Conservation (phyloP, 106 monocot species). For the Cymbidium sinense region DNA sequence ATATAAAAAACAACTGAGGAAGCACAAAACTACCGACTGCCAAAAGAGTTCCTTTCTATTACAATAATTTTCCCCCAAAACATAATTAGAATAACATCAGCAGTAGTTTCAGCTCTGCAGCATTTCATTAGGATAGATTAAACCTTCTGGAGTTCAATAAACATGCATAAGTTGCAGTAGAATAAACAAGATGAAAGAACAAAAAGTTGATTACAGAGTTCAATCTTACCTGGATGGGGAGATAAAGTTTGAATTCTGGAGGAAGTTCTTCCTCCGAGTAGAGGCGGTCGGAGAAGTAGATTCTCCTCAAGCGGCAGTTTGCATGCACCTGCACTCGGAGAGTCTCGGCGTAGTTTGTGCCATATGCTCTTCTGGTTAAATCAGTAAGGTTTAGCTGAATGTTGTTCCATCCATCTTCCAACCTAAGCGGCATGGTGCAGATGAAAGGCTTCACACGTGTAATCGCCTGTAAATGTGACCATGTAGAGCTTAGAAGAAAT, state of each 20-base stretch:
- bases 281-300: constrained; percentile 90
- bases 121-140: neutral
- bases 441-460: constrained; percentile 96
- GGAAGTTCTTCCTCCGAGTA: constrained; percentile 98
- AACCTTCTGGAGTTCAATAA: constrained; percentile 8
- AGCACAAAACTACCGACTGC: too few species aligned
- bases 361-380: constrained; percentile 87
- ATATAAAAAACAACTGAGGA: too few species aligned
- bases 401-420: constrained; percentile 98
- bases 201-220: too few species aligned
- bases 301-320: constrained; percentile 88
- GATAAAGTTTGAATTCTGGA: constrained; percentile 93
- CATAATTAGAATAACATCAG: too few species aligned
- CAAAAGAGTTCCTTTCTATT: too few species aligned
- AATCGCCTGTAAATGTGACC: constrained; percentile 35
- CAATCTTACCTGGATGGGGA: constrained; percentile 70
- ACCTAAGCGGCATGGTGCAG: constrained; percentile 85
- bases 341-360: constrained; percentile 96
- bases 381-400: constrained; percentile 90
- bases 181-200: neutral
- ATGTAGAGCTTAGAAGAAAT: neutral
- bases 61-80: too few species aligned
- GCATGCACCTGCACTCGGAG: constrained; percentile 93
- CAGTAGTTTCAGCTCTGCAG: neutral
- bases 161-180: neutral